Percentiles rank a stretch among this genome's conserved stretches.
Conservation (phyloP, 257 asterid species). For the Fraxinus pennsylvanica region DNA sequence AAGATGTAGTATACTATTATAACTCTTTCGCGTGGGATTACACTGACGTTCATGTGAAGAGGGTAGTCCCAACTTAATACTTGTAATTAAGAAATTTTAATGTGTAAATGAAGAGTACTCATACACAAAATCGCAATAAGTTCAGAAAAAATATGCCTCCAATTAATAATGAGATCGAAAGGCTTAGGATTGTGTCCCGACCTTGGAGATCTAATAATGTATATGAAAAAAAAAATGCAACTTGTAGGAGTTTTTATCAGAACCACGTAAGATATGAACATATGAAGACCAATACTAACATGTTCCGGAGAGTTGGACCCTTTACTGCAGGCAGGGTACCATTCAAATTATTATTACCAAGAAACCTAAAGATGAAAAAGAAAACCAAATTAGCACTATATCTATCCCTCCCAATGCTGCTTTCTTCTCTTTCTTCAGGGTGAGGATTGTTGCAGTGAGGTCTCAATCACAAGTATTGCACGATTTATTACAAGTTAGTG, state of each 20-base stretch:
- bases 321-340: constrained; percentile 39
- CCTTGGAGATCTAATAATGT: not conserved
- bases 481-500: constrained; percentile 49
- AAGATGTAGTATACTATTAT: not conserved
- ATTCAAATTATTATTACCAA: constrained; percentile 44
- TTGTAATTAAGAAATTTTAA: not conserved
- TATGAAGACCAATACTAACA: constrained; percentile 33
- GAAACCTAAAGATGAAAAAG: constrained; percentile 39
- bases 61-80: not conserved
- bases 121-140: not conserved
- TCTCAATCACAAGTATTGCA: constrained; percentile 25
- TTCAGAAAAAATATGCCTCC: not conserved
- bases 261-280: not conserved
- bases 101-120: not conserved
- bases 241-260: not conserved
- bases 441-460: not conserved
- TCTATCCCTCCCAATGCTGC: not conserved
- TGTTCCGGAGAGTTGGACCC: constrained; percentile 34
- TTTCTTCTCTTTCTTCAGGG: not conserved
- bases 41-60: not conserved
- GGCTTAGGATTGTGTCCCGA: not conserved
- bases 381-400: not conserved
- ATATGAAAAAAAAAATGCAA: not conserved
- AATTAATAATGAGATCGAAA: not conserved
- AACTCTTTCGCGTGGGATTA: not conserved